These are phyloP conservation scores for Populus davidiana DNA, from an alignment of 345 rosid species.

Conservation along the genomic window DNA sequence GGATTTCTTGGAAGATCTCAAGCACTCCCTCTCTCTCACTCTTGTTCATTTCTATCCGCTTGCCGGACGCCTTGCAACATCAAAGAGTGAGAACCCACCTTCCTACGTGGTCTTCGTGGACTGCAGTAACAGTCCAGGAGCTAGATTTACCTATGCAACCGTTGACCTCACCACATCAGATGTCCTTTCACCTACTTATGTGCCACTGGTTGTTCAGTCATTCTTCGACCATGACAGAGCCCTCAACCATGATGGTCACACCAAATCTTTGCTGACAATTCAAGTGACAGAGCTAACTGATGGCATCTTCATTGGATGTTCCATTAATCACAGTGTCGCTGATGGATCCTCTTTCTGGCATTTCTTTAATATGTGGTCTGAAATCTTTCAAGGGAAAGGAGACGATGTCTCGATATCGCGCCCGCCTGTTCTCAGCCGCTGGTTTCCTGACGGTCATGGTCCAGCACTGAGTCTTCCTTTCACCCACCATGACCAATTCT, in stretches of 20 bases:
- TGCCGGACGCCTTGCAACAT: constrained; percentile 55
- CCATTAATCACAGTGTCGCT: constrained; percentile 60
- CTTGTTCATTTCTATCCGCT: constrained; percentile 74
- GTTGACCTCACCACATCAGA: constrained; percentile 39
- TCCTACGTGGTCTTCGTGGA: constrained; percentile 51
- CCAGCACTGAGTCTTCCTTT: constrained; percentile 49
- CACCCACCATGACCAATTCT: constrained; percentile 43
- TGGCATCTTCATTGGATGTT: constrained; percentile 64
- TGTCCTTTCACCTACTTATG: constrained; percentile 46
- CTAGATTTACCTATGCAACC: constrained; percentile 45
- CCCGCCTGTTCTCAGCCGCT: constrained; percentile 45
- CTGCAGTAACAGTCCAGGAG: constrained; percentile 50
- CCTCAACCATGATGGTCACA: constrained; percentile 55
- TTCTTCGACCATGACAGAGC: constrained; percentile 70
- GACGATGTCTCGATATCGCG: constrained; percentile 25
- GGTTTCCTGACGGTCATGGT: constrained; percentile 53
- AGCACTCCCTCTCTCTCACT: constrained; percentile 49
- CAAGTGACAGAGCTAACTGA: constrained; percentile 66
- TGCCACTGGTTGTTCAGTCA: constrained; percentile 52
- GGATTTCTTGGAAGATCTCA: constrained; percentile 38
- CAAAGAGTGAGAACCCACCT: constrained; percentile 24
- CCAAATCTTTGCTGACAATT: constrained; percentile 44
- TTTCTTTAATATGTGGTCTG: constrained; percentile 57
- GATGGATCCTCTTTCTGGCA: constrained; percentile 71
- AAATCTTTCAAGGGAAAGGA: constrained; percentile 50